A percentile compares a stretch with the other conserved stretches of the same genome.
phyloP scores from a whole-genome alignment of 805 yeast species.

The Starmerella vitae region DNA sequence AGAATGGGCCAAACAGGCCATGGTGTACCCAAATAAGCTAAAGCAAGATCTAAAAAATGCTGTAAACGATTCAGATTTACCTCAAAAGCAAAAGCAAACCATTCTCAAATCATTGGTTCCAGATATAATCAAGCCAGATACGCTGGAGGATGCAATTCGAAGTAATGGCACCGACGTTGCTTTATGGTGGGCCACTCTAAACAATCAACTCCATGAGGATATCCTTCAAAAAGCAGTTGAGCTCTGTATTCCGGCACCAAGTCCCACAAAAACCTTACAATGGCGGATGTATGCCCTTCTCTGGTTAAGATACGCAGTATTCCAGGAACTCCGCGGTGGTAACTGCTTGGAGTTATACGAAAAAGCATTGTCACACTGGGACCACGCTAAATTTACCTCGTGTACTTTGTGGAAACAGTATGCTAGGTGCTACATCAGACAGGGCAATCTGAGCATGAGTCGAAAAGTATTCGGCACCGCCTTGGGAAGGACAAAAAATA shows the following conservation, averaged over 20 bases:
- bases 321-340: conserved; percentile 38
- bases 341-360: conserved; percentile 41
- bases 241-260: conserved; percentile 28
- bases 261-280: conserved; percentile 27
- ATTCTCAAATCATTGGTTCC: background rate
- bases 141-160: background rate
- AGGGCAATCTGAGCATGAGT: conserved; percentile 37
- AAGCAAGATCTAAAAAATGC: background rate
- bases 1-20: background rate
- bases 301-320: conserved; percentile 54
- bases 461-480: conserved; percentile 60
- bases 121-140: background rate
- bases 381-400: conserved; percentile 51
- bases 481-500: conserved; percentile 40
- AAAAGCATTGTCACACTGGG: conserved; percentile 36
- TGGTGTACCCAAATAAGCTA: background rate
- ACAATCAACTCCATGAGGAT: conserved; percentile 25
- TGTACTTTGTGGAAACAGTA: conserved; percentile 59
- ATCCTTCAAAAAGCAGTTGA: conserved; percentile 36
- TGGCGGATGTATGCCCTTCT: conserved; percentile 64
- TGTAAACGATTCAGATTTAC: background rate
- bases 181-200: conserved; percentile 67
- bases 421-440: conserved; percentile 63
- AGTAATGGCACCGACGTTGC: conserved; percentile 33
- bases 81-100: too few relatives aligned